A percentile compares a stretch with the other conserved stretches of the same genome.
Evolutionary conservation across 768 basidiomycete species (phyloP).

Genomic region (Mycena amicta): DNA sequence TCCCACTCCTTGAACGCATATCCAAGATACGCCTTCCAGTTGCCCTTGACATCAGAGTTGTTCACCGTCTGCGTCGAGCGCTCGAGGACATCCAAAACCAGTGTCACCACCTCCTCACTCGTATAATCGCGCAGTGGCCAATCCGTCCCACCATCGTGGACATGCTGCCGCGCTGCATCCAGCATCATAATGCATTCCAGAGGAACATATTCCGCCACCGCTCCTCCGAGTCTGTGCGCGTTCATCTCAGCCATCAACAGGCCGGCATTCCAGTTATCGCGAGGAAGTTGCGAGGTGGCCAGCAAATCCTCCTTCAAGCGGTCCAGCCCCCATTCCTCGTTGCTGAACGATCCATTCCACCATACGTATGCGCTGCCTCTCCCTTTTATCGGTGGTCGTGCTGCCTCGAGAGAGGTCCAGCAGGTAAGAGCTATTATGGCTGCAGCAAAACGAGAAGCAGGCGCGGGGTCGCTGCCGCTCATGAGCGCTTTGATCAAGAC

Average conservation of each 20-base stretch:
- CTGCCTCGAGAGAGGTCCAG: slow-evolving; percentile 2
- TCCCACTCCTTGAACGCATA: not conserved
- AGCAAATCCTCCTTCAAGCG: not conserved
- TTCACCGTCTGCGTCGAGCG: not conserved
- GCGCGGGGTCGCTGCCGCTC: slow-evolving; percentile 6
- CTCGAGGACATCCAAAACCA: not conserved
- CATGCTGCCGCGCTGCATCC: slow-evolving; percentile 7
- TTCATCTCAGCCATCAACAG: not conserved
- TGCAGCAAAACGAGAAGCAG: slow-evolving; percentile 6
- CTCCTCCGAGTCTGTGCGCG: not conserved
- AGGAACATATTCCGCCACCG: slow-evolving; percentile 8
- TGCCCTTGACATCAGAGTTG: not conserved
- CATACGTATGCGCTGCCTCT: not conserved
- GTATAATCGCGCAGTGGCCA: slow-evolving; percentile 1
- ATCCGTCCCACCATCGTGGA: not conserved
- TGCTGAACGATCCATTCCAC: not conserved
- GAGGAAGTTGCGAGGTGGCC: slow-evolving; percentile 2
- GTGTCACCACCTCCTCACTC: slow-evolving; percentile 2
- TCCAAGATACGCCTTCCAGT: not conserved
- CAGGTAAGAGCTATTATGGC: slow-evolving; percentile 6
- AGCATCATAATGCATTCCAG: slow-evolving; percentile 7
- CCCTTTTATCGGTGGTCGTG: not conserved
- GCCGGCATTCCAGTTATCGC: slow-evolving; percentile 6
- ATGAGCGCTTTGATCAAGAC: slow-evolving; percentile 10
- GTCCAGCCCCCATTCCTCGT: slow-evolving; percentile 1